Evolutionary conservation across 2,329 filamentous ascomycete genomes (phyloP).

Genomic region (Nigrospora oryzae): DNA sequence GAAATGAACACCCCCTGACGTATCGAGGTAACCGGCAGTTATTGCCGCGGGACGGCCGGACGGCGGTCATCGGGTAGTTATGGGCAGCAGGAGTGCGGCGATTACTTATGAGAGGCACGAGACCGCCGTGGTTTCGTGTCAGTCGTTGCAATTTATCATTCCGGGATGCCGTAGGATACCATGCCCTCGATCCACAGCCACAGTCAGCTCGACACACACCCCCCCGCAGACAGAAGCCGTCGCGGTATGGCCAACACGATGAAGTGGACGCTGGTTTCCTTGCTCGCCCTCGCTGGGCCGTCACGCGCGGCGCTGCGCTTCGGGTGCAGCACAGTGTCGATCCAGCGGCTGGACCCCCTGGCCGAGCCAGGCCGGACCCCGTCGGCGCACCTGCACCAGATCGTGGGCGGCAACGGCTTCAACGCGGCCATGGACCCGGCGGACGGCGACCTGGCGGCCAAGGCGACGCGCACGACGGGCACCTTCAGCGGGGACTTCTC

Average conservation of each 20-base stretch:
- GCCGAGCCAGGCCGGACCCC: constrained; percentile 17
- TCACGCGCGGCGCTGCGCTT: constrained; percentile 20
- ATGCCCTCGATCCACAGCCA: no score
- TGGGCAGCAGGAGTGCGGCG: no score
- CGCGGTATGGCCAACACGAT: constrained; percentile 8
- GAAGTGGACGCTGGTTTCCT: constrained; percentile 14
- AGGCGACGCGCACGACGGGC: constrained; percentile 18
- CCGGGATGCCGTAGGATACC: no score
- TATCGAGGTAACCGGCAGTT: no score
- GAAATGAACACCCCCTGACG: no score
- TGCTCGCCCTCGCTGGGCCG: constrained; percentile 14
- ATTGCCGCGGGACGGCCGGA: no score
- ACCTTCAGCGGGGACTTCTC: constrained; percentile 20
- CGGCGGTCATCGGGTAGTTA: no score
- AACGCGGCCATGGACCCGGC: constrained; percentile 18
- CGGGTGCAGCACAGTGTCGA: constrained; percentile 17
- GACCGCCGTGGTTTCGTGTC: no score
- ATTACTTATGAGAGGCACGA: no score
- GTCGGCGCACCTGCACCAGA: constrained; percentile 20
- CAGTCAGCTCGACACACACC: no score
- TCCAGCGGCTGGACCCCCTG: constrained; percentile 21
- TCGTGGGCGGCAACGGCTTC: constrained; percentile 21
- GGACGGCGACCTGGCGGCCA: constrained; percentile 13
- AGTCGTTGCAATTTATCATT: no score
- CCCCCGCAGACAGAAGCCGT: no score